Evolutionary conservation across 441 rosid genomes (phyloP).

Genomic region (Brassica hybrid): DNA sequence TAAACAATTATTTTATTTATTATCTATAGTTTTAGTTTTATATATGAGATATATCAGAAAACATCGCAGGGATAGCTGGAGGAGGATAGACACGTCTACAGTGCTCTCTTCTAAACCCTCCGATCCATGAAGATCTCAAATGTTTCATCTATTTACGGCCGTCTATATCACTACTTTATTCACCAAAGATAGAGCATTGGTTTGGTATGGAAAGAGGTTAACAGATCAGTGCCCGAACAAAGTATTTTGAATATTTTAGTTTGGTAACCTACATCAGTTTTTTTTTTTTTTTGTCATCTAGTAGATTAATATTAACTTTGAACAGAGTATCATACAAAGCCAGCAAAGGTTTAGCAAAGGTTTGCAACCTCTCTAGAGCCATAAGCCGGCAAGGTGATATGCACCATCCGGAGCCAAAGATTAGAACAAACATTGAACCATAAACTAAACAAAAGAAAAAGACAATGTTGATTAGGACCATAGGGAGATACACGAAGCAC

Average conservation of each 20-base stretch:
- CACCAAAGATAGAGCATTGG: neutral
- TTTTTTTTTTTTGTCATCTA: too few species aligned
- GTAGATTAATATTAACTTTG: too few species aligned
- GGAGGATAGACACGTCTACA: slow-evolving; percentile 35
- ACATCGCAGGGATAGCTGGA: slow-evolving; percentile 41
- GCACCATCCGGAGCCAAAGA: too few species aligned
- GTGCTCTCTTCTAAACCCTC: slow-evolving; percentile 28
- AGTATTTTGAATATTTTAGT: neutral
- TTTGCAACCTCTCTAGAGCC: too few species aligned
- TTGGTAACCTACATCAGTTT: neutral
- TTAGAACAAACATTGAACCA: too few species aligned
- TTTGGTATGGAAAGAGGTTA: slow-evolving; percentile 11
- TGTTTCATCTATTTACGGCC: slow-evolving; percentile 20
- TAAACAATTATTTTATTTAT: neutral
- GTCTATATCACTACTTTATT: slow-evolving; percentile 28
- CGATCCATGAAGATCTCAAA: slow-evolving; percentile 43
- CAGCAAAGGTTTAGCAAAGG: too few species aligned
- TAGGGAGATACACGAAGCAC: too few species aligned
- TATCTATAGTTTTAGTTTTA: neutral
- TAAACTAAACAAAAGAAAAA: too few species aligned
- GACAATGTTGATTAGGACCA: too few species aligned
- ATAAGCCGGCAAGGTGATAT: too few species aligned
- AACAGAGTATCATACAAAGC: too few species aligned
- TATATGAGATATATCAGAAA: slow-evolving; percentile 14
- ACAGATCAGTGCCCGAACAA: slow-evolving; percentile 1